Base-by-base conservation (phyloP, 352 stramenopile genomes). In the Halophytophthora polymorphica region DNA sequence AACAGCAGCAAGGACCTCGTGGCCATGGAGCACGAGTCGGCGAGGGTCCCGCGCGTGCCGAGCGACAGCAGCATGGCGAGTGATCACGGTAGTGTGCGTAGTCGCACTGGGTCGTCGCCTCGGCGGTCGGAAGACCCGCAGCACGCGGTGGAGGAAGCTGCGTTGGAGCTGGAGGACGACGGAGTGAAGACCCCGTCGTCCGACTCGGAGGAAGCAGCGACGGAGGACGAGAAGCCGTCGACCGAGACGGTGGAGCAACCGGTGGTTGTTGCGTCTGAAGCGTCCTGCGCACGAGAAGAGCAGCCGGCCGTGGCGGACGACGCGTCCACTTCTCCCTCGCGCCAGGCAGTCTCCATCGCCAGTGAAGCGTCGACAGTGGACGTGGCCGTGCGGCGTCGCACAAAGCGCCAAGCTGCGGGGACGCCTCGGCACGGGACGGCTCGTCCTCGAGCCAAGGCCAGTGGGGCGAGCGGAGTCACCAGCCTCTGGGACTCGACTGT, bases 361-460 rank as follows among this genome's bases (percentile, higher is more conserved):
- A 70, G 61, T 52, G 62, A 71, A 3, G 57, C 35, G 22, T 64
- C 52, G 10, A 66, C 57, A 19, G 49, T 71, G 17, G 43, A 64
- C 29, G 48, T 61, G 44, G 61, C 40, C 35, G 35, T 17, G 28
- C 57, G 52, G 15, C 29, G 49, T 2, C 21, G 64, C 6, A 67
- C 13, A n/a, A n/a, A 25, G n/a, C 28, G 67, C 23, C 35, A 60
- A n/a, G 55, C 49, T 35, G 42, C 58, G 13, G 57, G 44, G 34
- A 42, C 52, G 25, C 45, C 31, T 25, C 59, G 38, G 33, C 17
- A 29, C 11, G 25, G 22, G 28, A 55, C 45, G 34, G 55, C 53
- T 10, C 50, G 51, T 43, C 2, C 25, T 18, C 18, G 15, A 33
- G 39, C 5, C 21, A 55, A 58, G 8, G 19, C 17, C 15, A 58